Evolutionary conservation across 2,329 filamentous ascomycete species (phyloP).

Genomic region (Aspergillus fructus): DNA sequence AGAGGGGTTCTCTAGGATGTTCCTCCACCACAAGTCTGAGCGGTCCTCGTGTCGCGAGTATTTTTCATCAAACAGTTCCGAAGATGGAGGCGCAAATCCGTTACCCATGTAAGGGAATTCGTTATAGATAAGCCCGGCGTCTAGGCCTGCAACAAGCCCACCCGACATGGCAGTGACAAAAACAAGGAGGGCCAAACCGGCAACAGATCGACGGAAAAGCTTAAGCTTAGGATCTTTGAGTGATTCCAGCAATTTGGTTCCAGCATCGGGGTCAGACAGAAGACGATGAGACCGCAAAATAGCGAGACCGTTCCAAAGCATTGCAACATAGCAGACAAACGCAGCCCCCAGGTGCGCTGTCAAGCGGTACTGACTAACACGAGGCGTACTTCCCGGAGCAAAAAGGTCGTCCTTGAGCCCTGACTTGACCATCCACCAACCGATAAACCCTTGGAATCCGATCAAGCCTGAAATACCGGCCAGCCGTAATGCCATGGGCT

Average conservation of each 20-base stretch:
- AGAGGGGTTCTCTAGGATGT: constrained; percentile 95
- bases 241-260: constrained; percentile 59
- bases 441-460: constrained; percentile 90
- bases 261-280: constrained; percentile 64
- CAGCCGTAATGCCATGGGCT: constrained; percentile 73
- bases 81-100: constrained; percentile 74
- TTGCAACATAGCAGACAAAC: constrained; percentile 89
- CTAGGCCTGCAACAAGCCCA: constrained; percentile 87
- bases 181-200: constrained; percentile 70
- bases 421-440: constrained; percentile 99
- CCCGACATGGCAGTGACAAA: constrained; percentile 93
- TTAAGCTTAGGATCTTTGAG: constrained; percentile 68
- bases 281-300: constrained; percentile 77
- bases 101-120: constrained; percentile 95
- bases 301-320: constrained; percentile 84
- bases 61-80: constrained; percentile 81
- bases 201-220: constrained; percentile 70
- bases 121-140: constrained; percentile 97
- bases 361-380: constrained; percentile 91
- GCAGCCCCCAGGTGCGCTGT: constrained; percentile 86
- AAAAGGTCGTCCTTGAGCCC: constrained; percentile 96
- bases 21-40: constrained; percentile 91
- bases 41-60: constrained; percentile 77
- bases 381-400: constrained; percentile 81
- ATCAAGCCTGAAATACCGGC: constrained; percentile 84